Base-by-base conservation (phyloP, 495 filamentous ascomycete species). In the Astrocystis sublimbata region DNA sequence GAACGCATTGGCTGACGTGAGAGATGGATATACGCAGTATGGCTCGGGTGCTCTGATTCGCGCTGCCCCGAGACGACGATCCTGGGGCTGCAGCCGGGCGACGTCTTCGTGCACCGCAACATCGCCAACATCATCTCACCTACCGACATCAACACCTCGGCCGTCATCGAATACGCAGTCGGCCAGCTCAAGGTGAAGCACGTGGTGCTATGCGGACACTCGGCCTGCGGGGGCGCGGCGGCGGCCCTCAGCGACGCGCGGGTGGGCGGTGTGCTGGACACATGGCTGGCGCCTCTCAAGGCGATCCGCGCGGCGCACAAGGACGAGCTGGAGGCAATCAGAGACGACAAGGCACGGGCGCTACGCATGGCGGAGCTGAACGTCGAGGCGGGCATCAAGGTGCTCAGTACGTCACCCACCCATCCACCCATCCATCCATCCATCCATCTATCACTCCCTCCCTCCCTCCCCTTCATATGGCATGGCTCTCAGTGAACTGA, bases 31-130 rank as follows among this genome's bases (percentile, higher is more conserved):
- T 28, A 1, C 28, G 53, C 38, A 84, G 82, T 97, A 65, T 97
- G 92, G 92, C 81, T 97, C 65, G 92, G 92, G 68, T 97, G 92
- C 83, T 90, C 91, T 64, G 92, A 97, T 81, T 90, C 88, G 19
- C 89, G 92, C 61, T 88, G 89, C 70, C 92, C 92, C 1, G 92
- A 97, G 73, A 96, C 92, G 10, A 92, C 88, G 58, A 78, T 97
- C 66, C 82, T 92, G 4, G 86, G 87, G 64, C 82, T 92, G 46
- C 80, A 92, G 61, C 92, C 92, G 4, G 92, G 92, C 65, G 92
- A 97, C 66, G 87, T 96, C 65, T 97, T 97, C 74, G 88, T 92
- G 56, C 92, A 96, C 81, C 90, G 92, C 73, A 96, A 96, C 81
- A 94, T 97, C 75, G 92, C 92, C 73, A 97, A 97, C 78, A 83